Conservation (phyloP, 352 stramenopile species). For the Globisporangium nagaii region DNA sequence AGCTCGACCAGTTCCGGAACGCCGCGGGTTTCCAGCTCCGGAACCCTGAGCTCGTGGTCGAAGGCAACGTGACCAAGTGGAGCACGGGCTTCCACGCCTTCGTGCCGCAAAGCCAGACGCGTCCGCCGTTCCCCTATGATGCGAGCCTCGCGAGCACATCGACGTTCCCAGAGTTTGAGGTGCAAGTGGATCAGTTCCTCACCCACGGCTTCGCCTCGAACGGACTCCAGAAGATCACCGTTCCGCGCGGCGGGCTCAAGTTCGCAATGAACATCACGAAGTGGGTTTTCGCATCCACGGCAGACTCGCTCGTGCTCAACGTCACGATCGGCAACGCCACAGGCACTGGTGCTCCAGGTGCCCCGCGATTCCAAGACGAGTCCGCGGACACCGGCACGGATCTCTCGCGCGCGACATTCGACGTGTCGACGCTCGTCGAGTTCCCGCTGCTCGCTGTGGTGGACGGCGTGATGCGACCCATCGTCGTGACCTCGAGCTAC, state of each 20-base stretch:
- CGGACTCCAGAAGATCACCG: slow-evolving; percentile 3
- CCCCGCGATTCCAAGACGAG: not conserved
- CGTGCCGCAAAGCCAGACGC: slow-evolving; percentile 10
- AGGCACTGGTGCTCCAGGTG: not conserved
- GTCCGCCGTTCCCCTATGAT: slow-evolving; percentile 13
- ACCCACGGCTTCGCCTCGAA: slow-evolving; percentile 1
- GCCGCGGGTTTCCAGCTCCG: slow-evolving; percentile 13
- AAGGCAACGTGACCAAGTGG: slow-evolving; percentile 8
- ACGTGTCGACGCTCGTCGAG: slow-evolving; percentile 8
- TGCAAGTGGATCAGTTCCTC: slow-evolving; percentile 17
- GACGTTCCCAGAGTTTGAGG: slow-evolving; percentile 5
- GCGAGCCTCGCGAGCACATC: not conserved
- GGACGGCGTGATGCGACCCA: slow-evolving; percentile 2
- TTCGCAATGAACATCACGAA: slow-evolving; percentile 17
- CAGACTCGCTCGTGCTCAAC: slow-evolving; percentile 16
- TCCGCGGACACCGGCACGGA: not conserved
- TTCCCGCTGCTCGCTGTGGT: slow-evolving; percentile 15
- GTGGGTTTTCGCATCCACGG: slow-evolving; percentile 9
- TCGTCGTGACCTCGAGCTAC: slow-evolving; percentile 1
- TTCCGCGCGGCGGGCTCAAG: slow-evolving; percentile 18
- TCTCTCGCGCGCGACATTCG: slow-evolving; percentile 1
- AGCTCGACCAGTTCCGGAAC: slow-evolving; percentile 7
- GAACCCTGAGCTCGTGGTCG: not conserved
- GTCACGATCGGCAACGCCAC: slow-evolving; percentile 10
- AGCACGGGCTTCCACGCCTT: slow-evolving; percentile 11